phyloP scores from a whole-genome alignment of 2,329 filamentous ascomycete genomes.

The Xylariaceae sp. region DNA sequence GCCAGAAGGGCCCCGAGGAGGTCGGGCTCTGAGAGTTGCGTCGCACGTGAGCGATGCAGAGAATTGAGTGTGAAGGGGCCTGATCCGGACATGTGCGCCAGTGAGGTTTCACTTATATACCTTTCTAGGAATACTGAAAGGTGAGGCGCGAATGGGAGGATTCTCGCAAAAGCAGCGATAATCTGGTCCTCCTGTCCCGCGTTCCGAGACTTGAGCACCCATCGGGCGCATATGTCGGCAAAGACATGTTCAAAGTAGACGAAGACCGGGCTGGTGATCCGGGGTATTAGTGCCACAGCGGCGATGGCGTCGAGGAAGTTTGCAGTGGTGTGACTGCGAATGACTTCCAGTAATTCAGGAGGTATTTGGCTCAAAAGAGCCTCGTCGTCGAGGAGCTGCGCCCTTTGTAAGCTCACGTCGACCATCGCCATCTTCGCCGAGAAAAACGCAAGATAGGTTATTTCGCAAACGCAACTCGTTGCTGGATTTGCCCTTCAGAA shows the following conservation, averaged over 20 bases:
- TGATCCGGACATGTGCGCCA: constrained; percentile 14
- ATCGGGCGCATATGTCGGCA: constrained; percentile 77
- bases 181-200: constrained; percentile 38
- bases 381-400: constrained; percentile 51
- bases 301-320: constrained; percentile 68
- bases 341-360: constrained; percentile 60
- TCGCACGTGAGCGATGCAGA: constrained; percentile 16
- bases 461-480: constrained; percentile 13
- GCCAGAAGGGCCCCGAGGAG: constrained; percentile 52
- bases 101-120: constrained; percentile 33
- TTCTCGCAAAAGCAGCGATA: constrained; percentile 69
- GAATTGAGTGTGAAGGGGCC: constrained; percentile 26
- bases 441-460: constrained; percentile 20
- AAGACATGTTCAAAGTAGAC: constrained; percentile 69
- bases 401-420: constrained; percentile 49
- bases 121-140: constrained; percentile 65
- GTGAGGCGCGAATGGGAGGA: constrained; percentile 77
- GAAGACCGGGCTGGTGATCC: constrained; percentile 68
- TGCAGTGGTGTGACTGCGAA: constrained; percentile 57
- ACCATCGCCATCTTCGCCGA: constrained; percentile 45
- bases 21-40: constrained; percentile 10
- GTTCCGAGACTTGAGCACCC: constrained; percentile 51
- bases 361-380: constrained; percentile 57
- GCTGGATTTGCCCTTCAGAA: constrained; percentile 9
- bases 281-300: constrained; percentile 61